Conservation (phyloP, 495 filamentous ascomycete species). For the Rostrohypoxylon terebratum region DNA sequence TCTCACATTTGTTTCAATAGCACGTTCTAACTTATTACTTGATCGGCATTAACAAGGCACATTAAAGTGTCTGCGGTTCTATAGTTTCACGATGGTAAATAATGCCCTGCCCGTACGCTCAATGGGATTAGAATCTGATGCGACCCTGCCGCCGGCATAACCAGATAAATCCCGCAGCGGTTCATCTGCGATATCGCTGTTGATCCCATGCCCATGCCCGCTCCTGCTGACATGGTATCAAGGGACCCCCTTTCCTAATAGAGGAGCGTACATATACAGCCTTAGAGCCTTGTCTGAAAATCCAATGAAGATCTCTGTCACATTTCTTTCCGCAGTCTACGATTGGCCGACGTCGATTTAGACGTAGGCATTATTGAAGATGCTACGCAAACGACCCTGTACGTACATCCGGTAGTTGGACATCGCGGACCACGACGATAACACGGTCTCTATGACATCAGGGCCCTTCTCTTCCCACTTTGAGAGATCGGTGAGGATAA, state of each 20-base stretch:
- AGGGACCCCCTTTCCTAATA: neutral
- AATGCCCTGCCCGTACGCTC: neutral
- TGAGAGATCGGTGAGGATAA: neutral
- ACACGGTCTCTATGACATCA: neutral
- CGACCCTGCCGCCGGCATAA: neutral
- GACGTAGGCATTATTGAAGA: slow-evolving; percentile 3
- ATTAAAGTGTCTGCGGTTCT: neutral
- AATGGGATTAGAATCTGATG: neutral
- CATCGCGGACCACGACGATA: neutral
- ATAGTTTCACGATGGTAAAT: neutral
- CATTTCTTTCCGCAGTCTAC: neutral
- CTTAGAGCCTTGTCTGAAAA: slow-evolving; percentile 3
- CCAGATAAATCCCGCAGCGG: slow-evolving; percentile 14
- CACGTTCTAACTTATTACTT: neutral
- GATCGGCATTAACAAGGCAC: neutral
- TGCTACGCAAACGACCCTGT: neutral
- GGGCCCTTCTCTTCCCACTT: neutral
- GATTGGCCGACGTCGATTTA: neutral
- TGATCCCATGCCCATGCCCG: neutral
- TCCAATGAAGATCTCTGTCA: slow-evolving; percentile 1
- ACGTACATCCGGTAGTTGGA: slow-evolving; percentile 4
- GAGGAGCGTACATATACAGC: neutral
- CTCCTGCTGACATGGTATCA: slow-evolving; percentile 9
- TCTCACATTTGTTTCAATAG: neutral
- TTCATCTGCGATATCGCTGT: neutral